Evolutionary conservation across 495 filamentous ascomycete species (phyloP).

Genomic region (Lasiosphaeris hirsuta): DNA sequence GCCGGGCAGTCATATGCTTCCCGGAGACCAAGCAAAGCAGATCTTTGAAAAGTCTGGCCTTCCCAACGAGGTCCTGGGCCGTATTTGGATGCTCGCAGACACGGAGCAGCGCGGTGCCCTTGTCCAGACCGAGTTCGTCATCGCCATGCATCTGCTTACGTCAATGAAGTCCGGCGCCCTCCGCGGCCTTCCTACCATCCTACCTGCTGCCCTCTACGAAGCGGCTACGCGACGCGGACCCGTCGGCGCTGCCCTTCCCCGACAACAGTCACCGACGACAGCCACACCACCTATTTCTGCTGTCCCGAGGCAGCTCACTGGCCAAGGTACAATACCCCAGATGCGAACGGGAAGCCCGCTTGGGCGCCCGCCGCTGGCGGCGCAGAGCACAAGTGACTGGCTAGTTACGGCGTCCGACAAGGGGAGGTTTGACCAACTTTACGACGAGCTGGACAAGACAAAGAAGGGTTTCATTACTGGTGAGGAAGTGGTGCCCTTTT

Average conservation of each 20-base stretch:
- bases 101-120: constrained; percentile 86
- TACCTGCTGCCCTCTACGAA: constrained; percentile 87
- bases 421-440: constrained; percentile 77
- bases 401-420: constrained; percentile 80
- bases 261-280: constrained; percentile 37
- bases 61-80: constrained; percentile 83
- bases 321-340: constrained; percentile 35
- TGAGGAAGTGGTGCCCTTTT: constrained; percentile 93
- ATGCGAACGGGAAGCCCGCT: constrained; percentile 69
- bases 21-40: constrained; percentile 83
- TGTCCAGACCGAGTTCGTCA: constrained; percentile 90
- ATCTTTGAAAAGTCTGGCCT: constrained; percentile 92
- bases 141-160: constrained; percentile 94
- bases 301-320: constrained; percentile 46
- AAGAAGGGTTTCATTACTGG: constrained; percentile 80
- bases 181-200: constrained; percentile 70
- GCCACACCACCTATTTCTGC: constrained; percentile 36
- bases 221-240: constrained; percentile 73
- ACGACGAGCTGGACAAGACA: constrained; percentile 72
- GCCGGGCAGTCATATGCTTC: constrained; percentile 68
- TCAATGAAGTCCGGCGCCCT: constrained; percentile 83
- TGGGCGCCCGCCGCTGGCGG: constrained; percentile 53
- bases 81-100: constrained; percentile 93
- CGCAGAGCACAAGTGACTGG: constrained; percentile 76
- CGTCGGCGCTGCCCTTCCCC: constrained; percentile 39